Evolutionary conservation across 805 yeast genomes (phyloP), one percentile per base, ranked within the genome.

Genomic region (Saturnispora mendoncae): DNA sequence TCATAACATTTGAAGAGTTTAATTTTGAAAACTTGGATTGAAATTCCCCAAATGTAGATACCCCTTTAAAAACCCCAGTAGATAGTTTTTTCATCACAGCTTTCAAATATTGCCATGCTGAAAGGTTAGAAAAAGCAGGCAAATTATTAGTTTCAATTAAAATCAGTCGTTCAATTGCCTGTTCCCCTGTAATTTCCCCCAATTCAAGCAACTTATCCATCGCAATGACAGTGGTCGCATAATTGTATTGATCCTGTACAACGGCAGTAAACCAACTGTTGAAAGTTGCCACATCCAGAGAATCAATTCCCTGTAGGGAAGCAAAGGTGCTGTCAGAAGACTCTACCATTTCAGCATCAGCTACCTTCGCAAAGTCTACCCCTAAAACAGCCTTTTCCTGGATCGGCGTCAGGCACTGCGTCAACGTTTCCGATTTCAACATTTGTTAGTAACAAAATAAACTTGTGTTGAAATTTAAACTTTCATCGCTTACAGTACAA

Each of bases 61-160:
- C 42, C 5, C 34, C 13, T 3, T 33, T 20, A 17, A 37, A 29
- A 7, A 31, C 20, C 3, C 25, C 18, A 13, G 18, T 14, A 1
- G 40, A 38, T 2, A 55, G 30, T 10, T 21, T 33, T 3, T 37
- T 23, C 2, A 51, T 29, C 2, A 49, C 31, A 2, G 33, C 15
- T 6, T 53, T 48, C 21, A 56, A 35, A 23, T 42, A 39, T 17
- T 47, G 27, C 58, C 58, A 55, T 4, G 51, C 60, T 19, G 49
- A 36, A 3, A 57, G 13, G 33, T 56, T 56, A 4, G 56, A 48
- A 12, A 38, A 30, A 13, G 42, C 27, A 8, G 62, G 62, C 10
- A 53, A 44, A 19, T 45, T 10, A 8, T 28, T 27, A 6, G 35
- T 10, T 23, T 43, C 45, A 21, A 40, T 17, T n/a, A 31, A 13